Evolutionary conservation across 2,329 filamentous ascomycete species (phyloP), one percentile per base, ranked within the genome.

Genomic region (Fusarium anguioides): DNA sequence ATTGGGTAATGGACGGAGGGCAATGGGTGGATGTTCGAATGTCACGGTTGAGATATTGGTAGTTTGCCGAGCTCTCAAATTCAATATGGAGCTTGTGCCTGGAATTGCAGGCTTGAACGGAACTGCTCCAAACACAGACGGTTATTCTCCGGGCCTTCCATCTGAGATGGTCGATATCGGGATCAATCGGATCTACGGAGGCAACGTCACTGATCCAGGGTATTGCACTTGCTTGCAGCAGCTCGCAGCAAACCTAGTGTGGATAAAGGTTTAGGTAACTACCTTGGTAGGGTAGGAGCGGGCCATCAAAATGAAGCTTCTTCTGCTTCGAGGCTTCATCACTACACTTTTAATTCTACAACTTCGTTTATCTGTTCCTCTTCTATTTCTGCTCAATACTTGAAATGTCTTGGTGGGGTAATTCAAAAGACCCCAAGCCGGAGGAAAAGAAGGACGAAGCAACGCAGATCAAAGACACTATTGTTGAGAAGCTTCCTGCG

Each of bases 401-500:
- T 52, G 47, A 58, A 39, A 80, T 80, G 79, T 66, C 72, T 72
- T 85, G 82, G 79, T 84, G 81, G 80, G 75, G 78, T 23, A 80
- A 80, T 63, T 75, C 76, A 26, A 71, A 76, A 56, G 74, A 79
- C 9, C 51, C 75, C 31, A 77, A 79, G 67, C 67, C 75, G 18
- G 73, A 76, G 52, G 68, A 75, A 54, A 63, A 64, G 56, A 71
- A 69, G 51, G 69, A 64, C 41, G 69, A 73, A 20, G 59, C 67
- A 35, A 26, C 71, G n/a, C 60, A 66, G 17, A 53, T 62, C 50
- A 69, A 66, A 17, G 68, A 77, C n/a, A 60, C 74, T 6, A 81
- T 82, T 71, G 80, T 84, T 54, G 79, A 81, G 11, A 84, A 82
- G 71, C 82, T 86, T 17, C 83, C 84, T 2, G 73, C 79, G 7